Evolutionary conservation across 164 flowering plant species (phyloP), one percentile per base, ranked within the genome.

Genomic region (Chloranthus sessilifolius): DNA sequence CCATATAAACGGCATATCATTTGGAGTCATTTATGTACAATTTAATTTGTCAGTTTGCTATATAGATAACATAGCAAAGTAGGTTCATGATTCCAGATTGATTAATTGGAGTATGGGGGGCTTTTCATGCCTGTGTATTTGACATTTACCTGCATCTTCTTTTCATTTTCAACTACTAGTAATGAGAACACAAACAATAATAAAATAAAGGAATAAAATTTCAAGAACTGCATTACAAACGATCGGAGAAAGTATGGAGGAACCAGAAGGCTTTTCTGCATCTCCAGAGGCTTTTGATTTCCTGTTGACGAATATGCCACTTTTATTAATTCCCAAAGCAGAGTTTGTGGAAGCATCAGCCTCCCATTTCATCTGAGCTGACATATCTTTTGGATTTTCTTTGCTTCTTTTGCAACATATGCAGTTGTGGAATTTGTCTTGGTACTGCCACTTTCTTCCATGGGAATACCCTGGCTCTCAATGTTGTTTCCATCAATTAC

Each of bases 221-320:
- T 9, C 10, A n/a, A 42, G 46, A 11, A 8, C 11, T 22, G 46
- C 12, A 43, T 31, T 11, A n/a, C 1, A 68, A 87, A 95, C 95
- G 79, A 63, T 81, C 96, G 69, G 87, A 87, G 77, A 83, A 91
- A 69, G 39, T 74, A 25, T n/a, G n/a, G 52, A 33, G 37, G 78
- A 63, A 57, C 55, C 29, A 34, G 80, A 59, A 15, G 59, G 59
- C 73, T 71, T 81, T 64, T 72, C 80, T 4, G 22, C 23, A 56
- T 49, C 51, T 62, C 65, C 67, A 48, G 77, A n/a, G 19, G 69
- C 55, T 50, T 60, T 71, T 40, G 16, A n/a, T 43, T 74, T 68
- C 23, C 9, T 7, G 37, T 26, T 48, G n/a, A 52, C 21, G 12
- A n/a, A n/a, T n/a, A 26, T 11, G 19, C 55, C 22, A 47, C 44